Evolutionary conservation across 2,329 filamentous ascomycete genomes (phyloP), one percentile per base, ranked within the genome.

Genomic region (Alternaria rosae): DNA sequence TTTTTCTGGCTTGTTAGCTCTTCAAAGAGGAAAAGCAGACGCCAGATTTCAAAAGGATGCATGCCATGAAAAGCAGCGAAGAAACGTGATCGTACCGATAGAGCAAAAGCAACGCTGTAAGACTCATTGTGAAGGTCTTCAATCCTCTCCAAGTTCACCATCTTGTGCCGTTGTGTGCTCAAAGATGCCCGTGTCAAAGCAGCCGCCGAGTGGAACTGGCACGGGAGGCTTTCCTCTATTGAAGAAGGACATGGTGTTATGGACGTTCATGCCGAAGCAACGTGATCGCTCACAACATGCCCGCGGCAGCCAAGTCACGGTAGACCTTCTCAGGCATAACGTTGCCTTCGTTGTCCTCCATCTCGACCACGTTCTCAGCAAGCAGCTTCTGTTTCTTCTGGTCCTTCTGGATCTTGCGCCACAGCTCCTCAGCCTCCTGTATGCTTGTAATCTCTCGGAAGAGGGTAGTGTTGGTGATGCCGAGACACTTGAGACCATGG

Each of bases 301-400:
- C 94, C 78, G 97, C 93, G 82, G 96, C 97, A 80, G 93, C 91
- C 80, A 98, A 82, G 85, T 99, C 95, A 69, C 94, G 90, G 79
- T 97, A 99, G 57, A 99, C 94, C 85, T 97, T 97, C 82, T 97
- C 93, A 0, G 96, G 95, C 95, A 99, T 99, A 59, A 99, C 95
- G 74, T 99, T 98, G 48, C 95, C 95, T 77, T 97, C 92, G 0
- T 89, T 92, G 79, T 99, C 95, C 84, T 99, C 95, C 95, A 99
- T 99, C 84, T 99, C 93, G 52, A 98, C 92, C 10, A 99, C 88
- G 62, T 91, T 92, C 41, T 94, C 93, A 45, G 91, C 91, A 65
- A 90, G 89, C 1, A 90, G 85, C 77, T 89, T 91, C 66, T 89
- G 88, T 79, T 88, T 90, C 85, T 92, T 93, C 80, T 92, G 91